These are phyloP conservation scores for Termitomyces sp. DNA, from an alignment of 768 basidiomycete genomes.

Conservation along the genomic window DNA sequence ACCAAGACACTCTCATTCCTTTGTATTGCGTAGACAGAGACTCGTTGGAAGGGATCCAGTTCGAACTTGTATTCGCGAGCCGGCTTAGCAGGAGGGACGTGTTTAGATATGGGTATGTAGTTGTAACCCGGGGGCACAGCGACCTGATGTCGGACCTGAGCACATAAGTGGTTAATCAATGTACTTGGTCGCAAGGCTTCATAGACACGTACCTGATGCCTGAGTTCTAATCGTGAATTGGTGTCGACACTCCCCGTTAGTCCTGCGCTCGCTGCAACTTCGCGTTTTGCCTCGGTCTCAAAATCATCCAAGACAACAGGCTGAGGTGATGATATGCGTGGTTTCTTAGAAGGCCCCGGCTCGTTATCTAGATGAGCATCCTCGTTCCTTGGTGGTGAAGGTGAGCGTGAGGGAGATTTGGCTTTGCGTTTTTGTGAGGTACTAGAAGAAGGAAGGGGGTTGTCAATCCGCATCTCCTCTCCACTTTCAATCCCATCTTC, in stretches of 20 bases:
- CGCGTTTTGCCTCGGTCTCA: constrained; percentile 89
- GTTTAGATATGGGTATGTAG: constrained; percentile 86
- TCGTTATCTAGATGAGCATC: constrained; percentile 25
- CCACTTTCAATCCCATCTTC: constrained; percentile 34
- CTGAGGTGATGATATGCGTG: constrained; percentile 55
- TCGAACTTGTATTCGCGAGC: constrained; percentile 94
- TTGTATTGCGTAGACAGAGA: constrained; percentile 93
- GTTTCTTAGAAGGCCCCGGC: constrained; percentile 52
- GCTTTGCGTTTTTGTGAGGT: constrained; percentile 43
- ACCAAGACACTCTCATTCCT: constrained; percentile 97
- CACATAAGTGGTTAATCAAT: constrained; percentile 1
- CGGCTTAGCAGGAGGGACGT: constrained; percentile 88
- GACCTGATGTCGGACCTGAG: constrained; percentile 91
- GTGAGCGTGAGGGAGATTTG: constrained; percentile 20
- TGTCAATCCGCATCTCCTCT: constrained; percentile 27
- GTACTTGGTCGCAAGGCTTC: background rate
- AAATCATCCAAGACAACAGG: constrained; percentile 91
- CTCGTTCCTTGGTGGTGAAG: constrained; percentile 13
- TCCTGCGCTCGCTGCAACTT: constrained; percentile 86
- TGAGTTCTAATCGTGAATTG: constrained; percentile 69
- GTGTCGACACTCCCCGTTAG: constrained; percentile 70
- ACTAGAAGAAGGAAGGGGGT: constrained; percentile 10
- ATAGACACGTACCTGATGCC: constrained; percentile 62
- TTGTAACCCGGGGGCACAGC: constrained; percentile 90
- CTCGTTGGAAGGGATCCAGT: constrained; percentile 95